Percentiles rank a stretch among this genome's conserved stretches.
Conservation (phyloP, 108 stramenopile genomes). For the Skeletonema marinoi region DNA sequence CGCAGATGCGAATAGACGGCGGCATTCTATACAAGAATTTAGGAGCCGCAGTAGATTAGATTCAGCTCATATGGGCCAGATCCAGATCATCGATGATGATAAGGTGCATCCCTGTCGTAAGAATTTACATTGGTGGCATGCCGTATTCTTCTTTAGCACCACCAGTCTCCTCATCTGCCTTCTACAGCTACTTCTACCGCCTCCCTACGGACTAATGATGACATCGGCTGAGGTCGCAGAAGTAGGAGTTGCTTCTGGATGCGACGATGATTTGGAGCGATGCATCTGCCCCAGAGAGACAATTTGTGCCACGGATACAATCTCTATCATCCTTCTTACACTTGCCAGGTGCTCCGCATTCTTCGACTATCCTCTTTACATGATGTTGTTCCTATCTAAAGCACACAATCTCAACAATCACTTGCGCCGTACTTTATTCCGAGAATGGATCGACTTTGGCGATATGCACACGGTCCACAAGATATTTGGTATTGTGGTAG, state of each 20-base stretch:
- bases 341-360: constrained; percentile 18
- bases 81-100: too few species aligned
- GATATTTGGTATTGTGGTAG: constrained; percentile 26
- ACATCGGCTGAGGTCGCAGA: constrained; percentile 12
- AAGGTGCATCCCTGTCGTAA: too few species aligned
- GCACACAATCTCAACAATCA: constrained; percentile 28
- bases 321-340: constrained; percentile 20
- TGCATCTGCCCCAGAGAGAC: constrained; percentile 41
- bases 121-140: too few species aligned
- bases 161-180: constrained; percentile 14
- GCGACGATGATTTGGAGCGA: background rate
- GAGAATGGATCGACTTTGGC: constrained; percentile 19
- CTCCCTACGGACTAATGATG: constrained; percentile 18
- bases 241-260: constrained; percentile 10
- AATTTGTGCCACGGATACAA: constrained; percentile 11
- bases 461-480: constrained; percentile 27
- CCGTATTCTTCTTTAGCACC: constrained; percentile 16
- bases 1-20: too few species aligned
- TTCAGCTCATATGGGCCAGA: too few species aligned
- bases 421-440: constrained; percentile 11
- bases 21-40: too few species aligned
- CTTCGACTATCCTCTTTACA: constrained; percentile 40
- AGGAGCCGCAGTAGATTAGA: too few species aligned
- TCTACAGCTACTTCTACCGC: constrained; percentile 11
- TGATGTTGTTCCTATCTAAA: constrained; percentile 27